Percentiles rank a stretch among this genome's conserved stretches.
These are phyloP conservation scores for Macrophomina pseudophaseolina DNA, from an alignment of 2,329 filamentous ascomycete genomes.

Conservation along the genomic window DNA sequence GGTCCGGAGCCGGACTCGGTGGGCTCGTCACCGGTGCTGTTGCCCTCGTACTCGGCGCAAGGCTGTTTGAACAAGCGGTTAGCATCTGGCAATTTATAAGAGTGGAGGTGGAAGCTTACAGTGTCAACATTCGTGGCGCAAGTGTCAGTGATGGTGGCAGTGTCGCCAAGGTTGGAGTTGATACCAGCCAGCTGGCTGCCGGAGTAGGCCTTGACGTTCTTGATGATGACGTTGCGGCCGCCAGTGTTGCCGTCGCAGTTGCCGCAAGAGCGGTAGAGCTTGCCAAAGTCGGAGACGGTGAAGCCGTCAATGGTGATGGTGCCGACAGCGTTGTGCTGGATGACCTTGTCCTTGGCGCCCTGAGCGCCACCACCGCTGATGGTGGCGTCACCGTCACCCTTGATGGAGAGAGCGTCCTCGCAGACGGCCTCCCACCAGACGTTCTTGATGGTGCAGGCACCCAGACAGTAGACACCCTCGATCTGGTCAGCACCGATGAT, in stretches of 20 bases:
- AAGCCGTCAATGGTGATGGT: slow-evolving; percentile 42
- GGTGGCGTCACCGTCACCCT: slow-evolving; percentile 30
- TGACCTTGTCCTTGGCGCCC: slow-evolving; percentile 39
- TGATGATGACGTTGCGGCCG: slow-evolving; percentile 43
- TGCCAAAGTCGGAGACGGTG: slow-evolving; percentile 36
- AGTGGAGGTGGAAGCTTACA: slow-evolving; percentile 34
- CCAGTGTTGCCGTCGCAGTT: slow-evolving; percentile 54
- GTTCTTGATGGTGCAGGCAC: slow-evolving; percentile 51
- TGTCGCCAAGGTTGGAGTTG: slow-evolving; percentile 52
- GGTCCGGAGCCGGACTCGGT: slow-evolving; percentile 37
- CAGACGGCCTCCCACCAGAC: slow-evolving; percentile 42
- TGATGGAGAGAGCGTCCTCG: slow-evolving; percentile 44
- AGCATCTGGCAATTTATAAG: too few species aligned
- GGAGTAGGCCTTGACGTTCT: slow-evolving; percentile 12
- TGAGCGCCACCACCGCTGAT: slow-evolving; percentile 38
- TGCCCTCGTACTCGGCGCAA: slow-evolving; percentile 43
- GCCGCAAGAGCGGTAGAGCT: slow-evolving; percentile 33
- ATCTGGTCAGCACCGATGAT: slow-evolving; percentile 55
- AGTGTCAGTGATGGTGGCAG: slow-evolving; percentile 22
- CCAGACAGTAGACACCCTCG: slow-evolving; percentile 58
- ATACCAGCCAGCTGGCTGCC: slow-evolving; percentile 28
- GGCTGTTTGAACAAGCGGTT: slow-evolving; percentile 31
- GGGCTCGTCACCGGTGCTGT: slow-evolving; percentile 42
- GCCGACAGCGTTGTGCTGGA: slow-evolving; percentile 42
- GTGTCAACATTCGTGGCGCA: slow-evolving; percentile 39